Conservation (phyloP, 495 filamentous ascomycete species). For the Lasiosphaeria hispida region DNA sequence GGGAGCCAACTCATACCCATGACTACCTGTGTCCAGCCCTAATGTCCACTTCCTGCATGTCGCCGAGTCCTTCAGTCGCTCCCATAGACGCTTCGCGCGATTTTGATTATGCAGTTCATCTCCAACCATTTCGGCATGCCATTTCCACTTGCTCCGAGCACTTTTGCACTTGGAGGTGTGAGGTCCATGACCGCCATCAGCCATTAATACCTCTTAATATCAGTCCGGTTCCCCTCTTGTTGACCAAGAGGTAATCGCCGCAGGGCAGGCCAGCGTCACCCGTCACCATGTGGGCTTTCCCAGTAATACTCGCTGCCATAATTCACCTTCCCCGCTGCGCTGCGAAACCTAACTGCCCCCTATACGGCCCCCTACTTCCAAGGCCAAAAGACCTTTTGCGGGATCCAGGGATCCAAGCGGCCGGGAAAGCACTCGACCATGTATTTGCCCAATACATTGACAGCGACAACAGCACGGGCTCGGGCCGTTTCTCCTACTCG, state of each 20-base stretch:
- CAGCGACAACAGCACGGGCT: conserved; percentile 33
- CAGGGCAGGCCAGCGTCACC: background rate
- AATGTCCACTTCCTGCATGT: too few relatives aligned
- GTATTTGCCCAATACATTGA: conserved; percentile 35
- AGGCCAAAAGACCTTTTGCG: conserved; percentile 36
- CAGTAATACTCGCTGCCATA: background rate
- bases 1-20: too few relatives aligned
- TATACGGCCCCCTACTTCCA: conserved; percentile 49
- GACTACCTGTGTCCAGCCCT: too few relatives aligned
- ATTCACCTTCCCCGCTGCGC: background rate
- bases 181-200: too few relatives aligned
- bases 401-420: conserved; percentile 23
- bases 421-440: conserved; percentile 27
- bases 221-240: too few relatives aligned
- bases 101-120: too few relatives aligned
- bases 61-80: too few relatives aligned
- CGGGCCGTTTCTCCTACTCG: conserved; percentile 45
- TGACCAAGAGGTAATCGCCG: background rate
- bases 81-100: too few relatives aligned
- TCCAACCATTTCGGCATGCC: too few relatives aligned
- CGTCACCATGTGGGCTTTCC: background rate
- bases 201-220: too few relatives aligned
- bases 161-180: too few relatives aligned
- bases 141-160: too few relatives aligned
- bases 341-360: conserved; percentile 43